Base-by-base conservation (phyloP, 129 eudicot genomes). In the Flaveria linearis region DNA sequence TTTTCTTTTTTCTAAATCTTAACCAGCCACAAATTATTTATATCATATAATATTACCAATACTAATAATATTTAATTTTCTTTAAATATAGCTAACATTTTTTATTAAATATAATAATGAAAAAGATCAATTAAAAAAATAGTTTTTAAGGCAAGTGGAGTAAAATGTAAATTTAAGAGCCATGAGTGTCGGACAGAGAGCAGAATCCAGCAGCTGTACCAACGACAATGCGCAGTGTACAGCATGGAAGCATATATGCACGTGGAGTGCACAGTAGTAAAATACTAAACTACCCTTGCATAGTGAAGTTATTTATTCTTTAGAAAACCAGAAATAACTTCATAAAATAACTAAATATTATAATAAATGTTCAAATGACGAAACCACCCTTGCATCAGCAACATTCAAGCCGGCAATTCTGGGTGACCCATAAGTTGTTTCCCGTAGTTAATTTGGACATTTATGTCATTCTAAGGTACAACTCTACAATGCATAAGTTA, bases 121-220 rank as follows among this genome's bases (percentile, higher is more conserved):
- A 43, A n/a, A 36, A 7, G 39, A 33, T 33, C 7, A 9, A 36
- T 9, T 22, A 42, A 6, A 55, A 69, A 77, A 8, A 30, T 9
- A 2, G 7, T 1, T 49, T 36, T 72, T 64, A 7, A 8, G 58
- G 33, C 16, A 7, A 55, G 71, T 72, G 78, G 68, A 80, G 68
- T 69, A 69, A 78, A 69, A 57, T 69, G 76, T 78, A 78, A 78
- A 69, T 43, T 46, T n/a, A 25, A 41, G 57, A 42, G 14, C 25
- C 47, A 67, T 7, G 77, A 64, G 78, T 53, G 69, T 73, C 76
- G 82, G 82, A 57, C 41, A 18, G 76, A 57, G 69, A 80, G 57
- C 47, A 80, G 83, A 80, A 80, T 80, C 79, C 36, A 73, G 39
- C 82, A 78, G 76, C 82, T 80, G 79, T 73, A 73, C 74, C 52